Evolutionary conservation across 257 asterid genomes (phyloP).

Genomic region (Eustoma russellianum): DNA sequence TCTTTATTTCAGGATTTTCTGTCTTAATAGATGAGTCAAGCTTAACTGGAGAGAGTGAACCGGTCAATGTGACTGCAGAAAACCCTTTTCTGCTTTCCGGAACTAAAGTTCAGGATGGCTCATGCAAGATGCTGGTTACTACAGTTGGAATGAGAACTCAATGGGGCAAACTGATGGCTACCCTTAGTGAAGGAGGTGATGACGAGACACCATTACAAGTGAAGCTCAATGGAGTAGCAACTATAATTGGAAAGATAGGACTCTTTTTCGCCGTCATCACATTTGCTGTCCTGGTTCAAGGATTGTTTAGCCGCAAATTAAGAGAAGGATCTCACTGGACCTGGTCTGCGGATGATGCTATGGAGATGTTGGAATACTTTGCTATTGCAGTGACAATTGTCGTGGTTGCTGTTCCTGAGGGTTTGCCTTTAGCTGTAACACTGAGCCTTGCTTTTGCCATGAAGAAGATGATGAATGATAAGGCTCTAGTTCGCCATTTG

Average conservation of each 20-base stretch:
- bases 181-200: constrained; percentile 85
- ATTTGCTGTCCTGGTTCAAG: constrained; percentile 78
- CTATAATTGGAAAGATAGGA: constrained; percentile 81
- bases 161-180: constrained; percentile 93
- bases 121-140: constrained; percentile 82
- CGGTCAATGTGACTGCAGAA: constrained; percentile 49
- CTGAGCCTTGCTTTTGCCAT: constrained; percentile 91
- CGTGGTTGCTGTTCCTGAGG: constrained; percentile 96
- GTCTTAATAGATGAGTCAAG: constrained; percentile 72
- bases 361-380: constrained; percentile 75
- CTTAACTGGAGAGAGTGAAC: constrained; percentile 88
- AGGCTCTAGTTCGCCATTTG: constrained; percentile 81
- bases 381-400: constrained; percentile 96
- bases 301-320: constrained; percentile 47
- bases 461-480: constrained; percentile 96
- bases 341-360: constrained; percentile 71
- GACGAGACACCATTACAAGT: constrained; percentile 94
- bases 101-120: constrained; percentile 86
- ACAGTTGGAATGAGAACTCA: constrained; percentile 95
- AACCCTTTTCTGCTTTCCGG: constrained; percentile 85
- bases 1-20: constrained; percentile 67
- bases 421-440: constrained; percentile 88
- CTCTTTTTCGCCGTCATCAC: constrained; percentile 81
- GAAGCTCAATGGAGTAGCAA: constrained; percentile 81
- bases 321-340: constrained; percentile 42